Evolutionary conservation across 352 stramenopile species (phyloP).

Genomic region (Phytopythium litorale): DNA sequence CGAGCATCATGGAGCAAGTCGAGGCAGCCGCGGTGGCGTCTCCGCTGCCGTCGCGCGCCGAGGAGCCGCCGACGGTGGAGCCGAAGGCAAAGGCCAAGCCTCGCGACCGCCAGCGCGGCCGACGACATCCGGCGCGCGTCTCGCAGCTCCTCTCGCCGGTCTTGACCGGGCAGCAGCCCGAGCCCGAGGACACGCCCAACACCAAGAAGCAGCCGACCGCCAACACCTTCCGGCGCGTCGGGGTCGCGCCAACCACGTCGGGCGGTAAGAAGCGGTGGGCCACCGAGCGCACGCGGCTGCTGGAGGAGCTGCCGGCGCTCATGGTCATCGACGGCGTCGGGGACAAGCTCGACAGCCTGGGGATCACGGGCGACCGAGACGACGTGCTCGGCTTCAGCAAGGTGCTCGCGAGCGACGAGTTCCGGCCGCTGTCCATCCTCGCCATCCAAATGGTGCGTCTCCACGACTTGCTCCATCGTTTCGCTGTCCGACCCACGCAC

Average conservation of each 20-base stretch:
- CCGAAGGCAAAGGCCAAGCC: not conserved
- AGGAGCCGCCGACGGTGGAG: not conserved
- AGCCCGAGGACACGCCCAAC: slow-evolving; percentile 6
- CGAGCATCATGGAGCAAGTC: not conserved
- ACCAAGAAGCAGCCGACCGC: slow-evolving; percentile 3
- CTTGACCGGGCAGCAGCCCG: not conserved
- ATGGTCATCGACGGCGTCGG: not conserved
- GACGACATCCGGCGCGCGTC: not conserved
- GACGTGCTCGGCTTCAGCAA: not conserved
- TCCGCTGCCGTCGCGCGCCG: not conserved
- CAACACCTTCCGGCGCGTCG: not conserved
- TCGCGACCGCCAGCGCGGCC: not conserved
- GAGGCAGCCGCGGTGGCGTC: not conserved
- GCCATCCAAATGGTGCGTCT: slow-evolving; percentile 7
- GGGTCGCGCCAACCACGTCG: not conserved
- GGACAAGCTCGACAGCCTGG: not conserved
- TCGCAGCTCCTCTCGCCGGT: not conserved
- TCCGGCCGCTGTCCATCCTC: slow-evolving; percentile 2
- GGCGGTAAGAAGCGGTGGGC: not conserved
- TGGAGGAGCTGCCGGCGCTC: slow-evolving; percentile 2
- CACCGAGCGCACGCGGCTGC: slow-evolving; percentile 5
- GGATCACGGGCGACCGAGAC: too few species aligned
- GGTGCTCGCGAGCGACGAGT: slow-evolving; percentile 4
- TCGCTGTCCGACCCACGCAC: not conserved
- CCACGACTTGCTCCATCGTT: not conserved